Evolutionary conservation across 768 basidiomycete genomes (phyloP).

Genomic region (Fomitopsis pulvina): DNA sequence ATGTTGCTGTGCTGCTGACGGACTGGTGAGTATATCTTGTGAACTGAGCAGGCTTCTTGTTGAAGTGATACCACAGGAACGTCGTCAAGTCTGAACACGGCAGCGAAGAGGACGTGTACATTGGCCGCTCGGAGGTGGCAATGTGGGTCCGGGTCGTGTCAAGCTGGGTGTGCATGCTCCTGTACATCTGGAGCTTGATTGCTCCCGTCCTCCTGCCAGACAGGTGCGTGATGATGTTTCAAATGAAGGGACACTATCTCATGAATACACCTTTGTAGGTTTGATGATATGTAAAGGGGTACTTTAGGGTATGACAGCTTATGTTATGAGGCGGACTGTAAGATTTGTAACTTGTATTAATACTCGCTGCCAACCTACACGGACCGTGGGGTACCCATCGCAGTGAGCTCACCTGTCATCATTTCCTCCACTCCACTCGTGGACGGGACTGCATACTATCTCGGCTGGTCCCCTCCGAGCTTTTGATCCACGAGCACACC

Average conservation of each 20-base stretch:
- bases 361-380: too few species aligned
- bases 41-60: background rate
- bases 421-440: too few species aligned
- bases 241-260: background rate
- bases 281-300: conserved; percentile 16
- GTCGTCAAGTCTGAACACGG: conserved; percentile 47
- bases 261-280: conserved; percentile 9
- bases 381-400: too few species aligned
- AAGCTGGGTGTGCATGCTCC: conserved; percentile 85
- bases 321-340: too few species aligned
- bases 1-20: conserved; percentile 93
- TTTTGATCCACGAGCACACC: too few species aligned
- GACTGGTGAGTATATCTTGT: conserved; percentile 77
- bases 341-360: too few species aligned
- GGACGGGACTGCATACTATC: too few species aligned
- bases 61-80: conserved; percentile 44
- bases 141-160: conserved; percentile 99
- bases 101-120: conserved; percentile 66
- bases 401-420: too few species aligned
- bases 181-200: conserved; percentile 83
- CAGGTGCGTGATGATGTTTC: conserved; percentile 44
- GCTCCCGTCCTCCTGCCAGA: conserved; percentile 91
- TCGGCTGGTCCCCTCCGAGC: too few species aligned
- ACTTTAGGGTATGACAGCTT: too few species aligned
- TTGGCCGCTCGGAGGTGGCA: conserved; percentile 90